Evolutionary conservation across 163 green algal species (phyloP), one percentile per base, ranked within the genome.

Genomic region (Volvox carteri): DNA sequence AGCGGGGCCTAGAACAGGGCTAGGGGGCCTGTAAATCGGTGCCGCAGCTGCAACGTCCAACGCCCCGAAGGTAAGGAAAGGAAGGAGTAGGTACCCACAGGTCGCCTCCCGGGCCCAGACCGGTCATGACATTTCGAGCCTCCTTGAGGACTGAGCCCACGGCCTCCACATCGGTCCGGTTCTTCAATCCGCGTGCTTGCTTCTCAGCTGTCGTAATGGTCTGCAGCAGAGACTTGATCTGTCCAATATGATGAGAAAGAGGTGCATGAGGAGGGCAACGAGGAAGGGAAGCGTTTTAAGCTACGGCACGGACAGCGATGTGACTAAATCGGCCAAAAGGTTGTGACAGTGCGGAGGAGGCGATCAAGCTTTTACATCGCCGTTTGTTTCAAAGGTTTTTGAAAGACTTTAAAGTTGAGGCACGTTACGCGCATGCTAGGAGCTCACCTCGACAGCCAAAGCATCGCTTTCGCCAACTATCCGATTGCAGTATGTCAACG

Each of bases 381-480:
- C 7, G 54, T 65, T 39, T 37, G 42, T 42, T n/a, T n/a, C n/a
- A n/a, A n/a, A n/a, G 33, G 42, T 52, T 52, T 25, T 28, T 5
- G 74, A 33, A 33, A 44, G n/a, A 6, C 25, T n/a, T n/a, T n/a
- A n/a, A n/a, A 85, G 65, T 50, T n/a, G 62, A 37, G 14, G 21
- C 19, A 42, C 30, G 48, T 35, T 28, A 65, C 2, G 28, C 41
- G 70, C 48, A 30, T 46, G 50, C 3, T n/a, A n/a, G n/a, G 39
- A 41, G 25, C 68, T 54, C 70, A 96, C 95, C 92, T 97, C 95
- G 12, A 96, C 93, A 12, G 91, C 91, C 39, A 97, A 77, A 8
- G 93, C 84, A 73, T 97, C 95, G 7, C 87, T 89, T 78, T 97
- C 95, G 19, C 85, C 92, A 0, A 92, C 86, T 0, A 96, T 70